A percentile compares a stretch with the other conserved stretches of the same genome.
Evolutionary conservation across 371 early-diverging fungal species (phyloP).

Genomic region (Mucor racemosus): DNA sequence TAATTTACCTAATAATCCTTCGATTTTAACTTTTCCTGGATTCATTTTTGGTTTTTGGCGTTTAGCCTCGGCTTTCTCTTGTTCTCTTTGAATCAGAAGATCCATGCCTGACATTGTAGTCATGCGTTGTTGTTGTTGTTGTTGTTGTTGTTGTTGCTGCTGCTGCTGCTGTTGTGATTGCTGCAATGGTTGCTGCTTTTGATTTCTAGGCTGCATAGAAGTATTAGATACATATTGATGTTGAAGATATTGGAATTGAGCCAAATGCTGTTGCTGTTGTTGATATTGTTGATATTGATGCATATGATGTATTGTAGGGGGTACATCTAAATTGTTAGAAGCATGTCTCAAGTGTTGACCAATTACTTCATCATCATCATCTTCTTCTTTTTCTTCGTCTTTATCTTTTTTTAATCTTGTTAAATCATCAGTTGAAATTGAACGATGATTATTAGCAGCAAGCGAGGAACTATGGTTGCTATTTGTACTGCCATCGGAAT

Average conservation of each 20-base stretch:
- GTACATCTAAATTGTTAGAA: conserved; percentile 16
- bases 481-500: conserved; percentile 15
- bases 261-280: conserved; percentile 27
- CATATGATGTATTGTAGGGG: conserved; percentile 18
- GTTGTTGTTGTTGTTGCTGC: conserved; percentile 17
- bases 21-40: conserved; percentile 46
- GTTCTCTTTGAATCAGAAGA: conserved; percentile 47
- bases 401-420: background rate
- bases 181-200: conserved; percentile 20
- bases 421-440: conserved; percentile 13
- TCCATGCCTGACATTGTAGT: conserved; percentile 54
- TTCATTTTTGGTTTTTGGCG: conserved; percentile 44
- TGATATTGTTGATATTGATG: conserved; percentile 14
- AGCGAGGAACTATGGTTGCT: background rate
- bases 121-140: conserved; percentile 24
- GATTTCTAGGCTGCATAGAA: background rate
- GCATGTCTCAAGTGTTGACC: conserved; percentile 16
- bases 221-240: conserved; percentile 12
- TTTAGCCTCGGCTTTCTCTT: conserved; percentile 45
- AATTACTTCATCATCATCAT: conserved; percentile 23
- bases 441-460: background rate
- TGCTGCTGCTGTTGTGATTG: conserved; percentile 15
- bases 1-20: conserved; percentile 48
- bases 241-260: conserved; percentile 22
- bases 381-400: background rate